These are phyloP conservation scores for Penicillium taxi DNA, from an alignment of 495 filamentous ascomycete genomes.

Conservation along the genomic window DNA sequence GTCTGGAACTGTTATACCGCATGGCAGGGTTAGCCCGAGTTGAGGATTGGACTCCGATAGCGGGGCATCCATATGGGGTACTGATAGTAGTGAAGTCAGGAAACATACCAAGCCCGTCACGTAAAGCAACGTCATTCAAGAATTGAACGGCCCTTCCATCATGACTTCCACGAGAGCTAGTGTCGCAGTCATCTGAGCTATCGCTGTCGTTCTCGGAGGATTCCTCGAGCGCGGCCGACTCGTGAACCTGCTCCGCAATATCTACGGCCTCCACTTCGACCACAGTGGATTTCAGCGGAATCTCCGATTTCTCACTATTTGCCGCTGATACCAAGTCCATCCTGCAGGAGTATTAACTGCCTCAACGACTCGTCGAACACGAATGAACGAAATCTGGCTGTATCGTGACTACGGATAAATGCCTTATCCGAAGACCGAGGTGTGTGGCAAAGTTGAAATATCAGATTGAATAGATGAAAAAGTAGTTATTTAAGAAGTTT, in stretches of 20 bases:
- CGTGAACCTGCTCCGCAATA: slow-evolving; percentile 19
- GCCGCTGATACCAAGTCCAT: slow-evolving; percentile 40
- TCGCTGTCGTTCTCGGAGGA: slow-evolving; percentile 52
- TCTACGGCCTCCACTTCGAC: slow-evolving; percentile 41
- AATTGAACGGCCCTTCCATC: slow-evolving; percentile 61
- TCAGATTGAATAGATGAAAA: no score
- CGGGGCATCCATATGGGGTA: slow-evolving; percentile 10
- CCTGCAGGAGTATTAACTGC: slow-evolving; percentile 30
- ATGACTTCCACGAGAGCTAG: slow-evolving; percentile 56
- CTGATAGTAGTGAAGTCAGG: slow-evolving; percentile 4
- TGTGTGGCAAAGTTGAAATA: slow-evolving; percentile 12
- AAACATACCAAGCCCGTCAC: slow-evolving; percentile 42
- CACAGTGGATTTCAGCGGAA: slow-evolving; percentile 34
- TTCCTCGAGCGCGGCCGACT: slow-evolving; percentile 19
- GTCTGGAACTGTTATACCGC: slow-evolving; percentile 35
- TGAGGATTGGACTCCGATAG: slow-evolving; percentile 14
- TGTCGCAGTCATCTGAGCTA: slow-evolving; percentile 60
- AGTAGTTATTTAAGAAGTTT: background rate
- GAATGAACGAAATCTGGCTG: slow-evolving; percentile 25
- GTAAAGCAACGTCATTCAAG: slow-evolving; percentile 52
- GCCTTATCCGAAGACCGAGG: slow-evolving; percentile 31
- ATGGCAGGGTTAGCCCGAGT: slow-evolving; percentile 10
- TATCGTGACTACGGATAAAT: slow-evolving; percentile 24
- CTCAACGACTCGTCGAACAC: slow-evolving; percentile 24
- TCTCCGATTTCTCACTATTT: slow-evolving; percentile 30